Percentiles rank a stretch among this genome's conserved stretches.
Conservation (phyloP, 169 alveolate species). For the Besnoitia besnoiti region DNA sequence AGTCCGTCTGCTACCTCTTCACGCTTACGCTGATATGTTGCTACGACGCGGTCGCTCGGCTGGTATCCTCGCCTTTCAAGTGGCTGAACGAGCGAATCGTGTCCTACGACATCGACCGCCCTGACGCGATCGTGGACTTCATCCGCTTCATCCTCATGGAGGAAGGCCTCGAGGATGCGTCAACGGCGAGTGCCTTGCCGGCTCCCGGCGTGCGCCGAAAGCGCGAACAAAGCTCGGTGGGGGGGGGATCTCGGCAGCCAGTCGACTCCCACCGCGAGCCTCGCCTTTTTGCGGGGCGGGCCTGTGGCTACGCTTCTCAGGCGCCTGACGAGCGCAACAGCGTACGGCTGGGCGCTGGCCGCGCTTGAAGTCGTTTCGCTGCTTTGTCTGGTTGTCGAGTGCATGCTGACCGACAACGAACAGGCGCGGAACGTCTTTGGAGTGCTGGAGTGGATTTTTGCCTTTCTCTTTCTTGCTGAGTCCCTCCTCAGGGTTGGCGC, state of each 20-base stretch:
- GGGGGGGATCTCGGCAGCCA: not conserved
- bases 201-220: not conserved
- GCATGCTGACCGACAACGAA: slow-evolving; percentile 27
- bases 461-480: not conserved
- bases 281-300: not conserved
- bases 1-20: slow-evolving; percentile 9
- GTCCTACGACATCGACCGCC: not conserved
- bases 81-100: not conserved
- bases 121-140: slow-evolving; percentile 22
- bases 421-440: not conserved
- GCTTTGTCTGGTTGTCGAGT: slow-evolving; percentile 46
- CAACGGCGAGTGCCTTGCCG: not conserved
- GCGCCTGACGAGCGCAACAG: slow-evolving; percentile 27
- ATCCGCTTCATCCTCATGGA: not conserved
- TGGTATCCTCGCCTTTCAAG: not conserved
- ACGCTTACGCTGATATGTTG: not conserved
- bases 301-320: not conserved
- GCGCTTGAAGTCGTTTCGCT: slow-evolving; percentile 54
- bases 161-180: not conserved
- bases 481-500: not conserved
- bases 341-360: slow-evolving; percentile 42
- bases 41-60: not conserved
- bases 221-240: not conserved
- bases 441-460: slow-evolving; percentile 13
- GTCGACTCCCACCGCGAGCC: not conserved